Evolutionary conservation across 2,329 filamentous ascomycete species (phyloP).

Genomic region (Neofusicoccum parvum): DNA sequence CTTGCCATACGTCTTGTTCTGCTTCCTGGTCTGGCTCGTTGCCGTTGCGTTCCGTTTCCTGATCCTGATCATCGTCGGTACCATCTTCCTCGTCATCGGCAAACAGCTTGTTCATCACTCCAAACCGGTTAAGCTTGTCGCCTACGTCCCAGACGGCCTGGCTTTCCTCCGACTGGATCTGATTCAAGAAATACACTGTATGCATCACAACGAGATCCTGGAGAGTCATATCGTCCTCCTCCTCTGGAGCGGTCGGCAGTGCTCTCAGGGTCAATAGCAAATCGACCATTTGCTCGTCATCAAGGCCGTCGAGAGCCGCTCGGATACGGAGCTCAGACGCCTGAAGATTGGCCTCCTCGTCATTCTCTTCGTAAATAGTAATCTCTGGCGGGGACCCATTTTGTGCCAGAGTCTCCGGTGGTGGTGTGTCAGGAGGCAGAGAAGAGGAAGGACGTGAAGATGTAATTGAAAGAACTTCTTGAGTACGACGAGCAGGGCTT

Average conservation of each 20-base stretch:
- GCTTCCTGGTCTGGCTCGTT: neutral
- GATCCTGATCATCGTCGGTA: neutral
- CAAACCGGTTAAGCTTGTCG: neutral
- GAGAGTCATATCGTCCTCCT: neutral
- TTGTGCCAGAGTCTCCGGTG: neutral
- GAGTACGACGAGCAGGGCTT: neutral
- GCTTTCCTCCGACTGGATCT: neutral
- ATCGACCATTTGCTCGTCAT: neutral
- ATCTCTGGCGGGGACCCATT: neutral
- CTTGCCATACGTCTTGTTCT: neutral
- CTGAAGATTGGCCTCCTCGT: neutral
- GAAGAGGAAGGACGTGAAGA: neutral
- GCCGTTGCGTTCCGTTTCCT: neutral
- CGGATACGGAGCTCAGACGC: neutral
- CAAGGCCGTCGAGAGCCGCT: neutral
- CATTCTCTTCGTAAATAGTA: neutral
- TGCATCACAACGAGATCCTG: conserved; percentile 3
- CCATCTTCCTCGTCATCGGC: neutral
- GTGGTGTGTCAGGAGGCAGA: neutral
- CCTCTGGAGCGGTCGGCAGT: neutral
- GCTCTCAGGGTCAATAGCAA: neutral
- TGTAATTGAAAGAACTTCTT: neutral
- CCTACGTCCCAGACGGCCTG: neutral
- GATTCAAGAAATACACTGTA: neutral
- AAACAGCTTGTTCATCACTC: neutral